These are phyloP conservation scores for Calonectria pauciramosa DNA, from an alignment of 2,329 filamentous ascomycete genomes.

Conservation along the genomic window DNA sequence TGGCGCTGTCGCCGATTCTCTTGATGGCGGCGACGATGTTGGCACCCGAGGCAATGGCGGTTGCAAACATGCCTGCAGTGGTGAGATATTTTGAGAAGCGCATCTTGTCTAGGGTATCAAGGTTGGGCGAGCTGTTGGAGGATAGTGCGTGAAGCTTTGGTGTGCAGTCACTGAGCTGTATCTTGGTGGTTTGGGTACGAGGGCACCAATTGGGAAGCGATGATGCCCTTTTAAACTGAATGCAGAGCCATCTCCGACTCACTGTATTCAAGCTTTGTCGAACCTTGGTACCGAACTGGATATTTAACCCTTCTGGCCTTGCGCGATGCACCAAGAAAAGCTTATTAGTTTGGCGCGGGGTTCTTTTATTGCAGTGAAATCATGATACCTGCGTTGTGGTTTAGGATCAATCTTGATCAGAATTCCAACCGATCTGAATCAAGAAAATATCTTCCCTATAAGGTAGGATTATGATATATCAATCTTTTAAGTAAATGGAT, in stretches of 20 bases:
- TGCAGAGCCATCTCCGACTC: background rate
- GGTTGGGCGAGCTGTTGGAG: background rate
- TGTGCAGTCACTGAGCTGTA: background rate
- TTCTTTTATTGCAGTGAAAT: background rate
- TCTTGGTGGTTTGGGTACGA: background rate
- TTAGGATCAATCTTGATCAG: background rate
- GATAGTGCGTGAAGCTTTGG: background rate
- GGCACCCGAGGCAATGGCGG: slow-evolving; percentile 50
- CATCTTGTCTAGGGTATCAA: slow-evolving; percentile 31
- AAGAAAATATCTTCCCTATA: too few relatives aligned
- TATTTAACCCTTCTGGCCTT: background rate
- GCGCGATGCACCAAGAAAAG: background rate
- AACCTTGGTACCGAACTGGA: background rate
- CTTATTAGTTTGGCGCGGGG: background rate
- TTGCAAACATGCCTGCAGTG: slow-evolving; percentile 39
- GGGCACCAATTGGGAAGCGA: background rate
- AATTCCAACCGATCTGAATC: background rate
- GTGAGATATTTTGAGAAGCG: slow-evolving; percentile 41
- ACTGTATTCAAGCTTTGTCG: background rate
- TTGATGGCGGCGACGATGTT: slow-evolving; percentile 53
- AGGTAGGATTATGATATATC: too few relatives aligned
- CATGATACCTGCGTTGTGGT: background rate
- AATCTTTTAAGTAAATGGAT: too few relatives aligned
- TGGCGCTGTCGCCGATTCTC: slow-evolving; percentile 50
- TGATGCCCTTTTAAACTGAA: background rate